phyloP scores from a whole-genome alignment of 1,284 basidiomycete genomes.

The Melanopsichium pennsylvanicum region DNA sequence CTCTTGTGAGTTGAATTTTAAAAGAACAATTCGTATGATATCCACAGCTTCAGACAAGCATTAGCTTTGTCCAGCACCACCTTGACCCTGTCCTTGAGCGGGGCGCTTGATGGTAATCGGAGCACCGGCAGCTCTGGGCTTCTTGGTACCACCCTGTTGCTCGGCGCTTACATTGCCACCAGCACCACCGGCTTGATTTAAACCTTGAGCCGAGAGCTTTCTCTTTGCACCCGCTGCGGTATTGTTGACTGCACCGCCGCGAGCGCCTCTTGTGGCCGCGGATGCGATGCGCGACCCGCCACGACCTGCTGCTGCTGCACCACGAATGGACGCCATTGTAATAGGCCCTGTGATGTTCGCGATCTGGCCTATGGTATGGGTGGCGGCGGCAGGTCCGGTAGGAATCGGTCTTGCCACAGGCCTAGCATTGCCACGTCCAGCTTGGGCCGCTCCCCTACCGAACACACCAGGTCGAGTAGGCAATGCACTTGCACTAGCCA shows the following conservation, averaged over 20 bases:
- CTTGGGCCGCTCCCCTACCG: conserved; percentile 36
- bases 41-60: no score
- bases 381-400: conserved; percentile 30
- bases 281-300: conserved; percentile 26
- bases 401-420: conserved; percentile 22
- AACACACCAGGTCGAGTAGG: conserved; percentile 36
- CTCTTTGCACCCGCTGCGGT: conserved; percentile 31
- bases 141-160: conserved; percentile 25
- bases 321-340: conserved; percentile 38
- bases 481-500: background rate
- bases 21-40: no score
- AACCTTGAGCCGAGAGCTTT: conserved; percentile 35
- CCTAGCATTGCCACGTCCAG: conserved; percentile 7
- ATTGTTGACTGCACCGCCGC: conserved; percentile 10
- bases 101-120: conserved; percentile 15
- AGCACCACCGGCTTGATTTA: conserved; percentile 7
- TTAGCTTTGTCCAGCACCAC: background rate
- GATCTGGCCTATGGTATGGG: no score
- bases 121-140: conserved; percentile 31
- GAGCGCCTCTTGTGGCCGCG: conserved; percentile 27
- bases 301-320: conserved; percentile 31
- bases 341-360: conserved; percentile 12
- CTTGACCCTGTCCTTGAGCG: conserved; percentile 1
- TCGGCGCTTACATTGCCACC: background rate
- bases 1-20: no score